Conservation (phyloP, 306 rosid genomes). For the Lotus japonicus region DNA sequence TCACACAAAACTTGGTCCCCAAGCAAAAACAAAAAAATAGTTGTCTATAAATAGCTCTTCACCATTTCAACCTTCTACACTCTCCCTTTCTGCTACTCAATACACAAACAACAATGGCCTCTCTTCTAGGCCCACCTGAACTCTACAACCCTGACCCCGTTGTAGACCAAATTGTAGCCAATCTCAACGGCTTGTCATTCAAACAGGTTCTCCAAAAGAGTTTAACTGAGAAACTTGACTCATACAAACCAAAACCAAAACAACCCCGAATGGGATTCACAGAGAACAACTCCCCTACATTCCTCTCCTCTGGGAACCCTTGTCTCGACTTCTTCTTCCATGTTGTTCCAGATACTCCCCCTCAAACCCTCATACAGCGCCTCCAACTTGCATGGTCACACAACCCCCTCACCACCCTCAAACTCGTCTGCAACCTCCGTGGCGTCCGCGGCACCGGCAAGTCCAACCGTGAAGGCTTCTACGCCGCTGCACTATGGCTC, state of each 20-base stretch:
- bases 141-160: conserved; percentile 21
- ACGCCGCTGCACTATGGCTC: conserved; percentile 49
- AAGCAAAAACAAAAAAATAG: too few relatives aligned
- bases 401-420: conserved; percentile 45
- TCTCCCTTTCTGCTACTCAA: too few relatives aligned
- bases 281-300: conserved; percentile 36
- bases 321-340: conserved; percentile 61
- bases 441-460: conserved; percentile 66
- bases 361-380: not conserved
- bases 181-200: conserved; percentile 32
- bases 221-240: too few relatives aligned
- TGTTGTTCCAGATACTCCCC: conserved; percentile 42
- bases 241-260: not conserved
- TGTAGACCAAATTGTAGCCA: too few relatives aligned
- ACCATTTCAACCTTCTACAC: too few relatives aligned
- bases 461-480: conserved; percentile 41
- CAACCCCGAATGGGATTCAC: conserved; percentile 15
- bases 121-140: conserved; percentile 62
- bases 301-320: conserved; percentile 47
- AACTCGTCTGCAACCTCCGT: conserved; percentile 56
- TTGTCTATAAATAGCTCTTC: too few relatives aligned
- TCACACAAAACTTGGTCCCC: too few relatives aligned
- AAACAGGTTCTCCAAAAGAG: too few relatives aligned
- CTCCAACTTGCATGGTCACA: conserved; percentile 41
- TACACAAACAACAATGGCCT: conserved; percentile 26